These are phyloP conservation scores for Acer yangbiense DNA, from an alignment of 345 rosid species.

Conservation along the genomic window DNA sequence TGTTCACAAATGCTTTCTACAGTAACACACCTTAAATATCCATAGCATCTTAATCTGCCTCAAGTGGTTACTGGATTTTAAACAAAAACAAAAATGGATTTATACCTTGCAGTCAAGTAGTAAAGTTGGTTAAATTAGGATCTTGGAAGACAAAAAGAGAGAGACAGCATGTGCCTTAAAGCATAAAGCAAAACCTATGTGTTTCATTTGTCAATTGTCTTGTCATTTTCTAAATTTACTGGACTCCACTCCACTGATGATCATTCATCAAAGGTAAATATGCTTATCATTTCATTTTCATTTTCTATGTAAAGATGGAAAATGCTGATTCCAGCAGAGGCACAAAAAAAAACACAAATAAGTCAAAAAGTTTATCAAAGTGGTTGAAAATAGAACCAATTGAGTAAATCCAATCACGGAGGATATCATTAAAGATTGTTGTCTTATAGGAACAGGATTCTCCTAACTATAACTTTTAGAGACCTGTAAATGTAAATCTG, in stretches of 20 bases:
- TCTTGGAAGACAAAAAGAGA: neutral
- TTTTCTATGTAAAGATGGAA: neutral
- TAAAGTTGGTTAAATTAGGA: neutral
- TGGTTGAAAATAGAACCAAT: neutral
- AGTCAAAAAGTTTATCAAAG: constrained; percentile 4
- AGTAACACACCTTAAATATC: neutral
- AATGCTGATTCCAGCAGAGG: neutral
- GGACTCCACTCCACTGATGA: neutral
- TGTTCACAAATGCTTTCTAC: neutral
- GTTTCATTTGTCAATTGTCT: neutral
- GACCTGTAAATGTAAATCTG: no score
- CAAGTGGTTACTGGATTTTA: no score
- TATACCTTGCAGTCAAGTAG: neutral
- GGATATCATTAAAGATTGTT: neutral
- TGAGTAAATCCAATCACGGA: neutral
- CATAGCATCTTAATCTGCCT: no score
- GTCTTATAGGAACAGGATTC: neutral
- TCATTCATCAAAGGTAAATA: neutral
- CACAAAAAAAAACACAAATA: no score
- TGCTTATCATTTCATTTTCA: neutral
- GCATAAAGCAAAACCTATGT: neutral
- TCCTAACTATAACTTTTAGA: neutral
- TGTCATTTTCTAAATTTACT: neutral
- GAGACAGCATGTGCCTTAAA: constrained; percentile 8
- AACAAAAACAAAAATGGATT: no score